A percentile compares a stretch with the other conserved stretches of the same genome.
Conservation (phyloP, 78 protist genomes). For the Monocercomonoides exilis region DNA sequence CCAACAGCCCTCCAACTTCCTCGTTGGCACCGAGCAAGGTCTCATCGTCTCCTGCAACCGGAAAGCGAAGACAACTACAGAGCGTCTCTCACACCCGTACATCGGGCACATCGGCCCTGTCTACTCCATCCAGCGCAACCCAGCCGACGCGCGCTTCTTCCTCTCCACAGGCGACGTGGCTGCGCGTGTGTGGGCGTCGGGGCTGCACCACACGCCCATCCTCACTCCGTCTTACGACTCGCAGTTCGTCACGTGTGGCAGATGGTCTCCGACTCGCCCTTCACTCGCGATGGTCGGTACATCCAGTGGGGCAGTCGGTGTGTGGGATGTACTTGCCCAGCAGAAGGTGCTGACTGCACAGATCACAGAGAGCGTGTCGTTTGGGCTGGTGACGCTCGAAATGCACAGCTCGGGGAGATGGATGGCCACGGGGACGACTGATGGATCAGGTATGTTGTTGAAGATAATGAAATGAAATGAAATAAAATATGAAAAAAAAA, state of each 20-base stretch:
- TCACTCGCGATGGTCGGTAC: slow-evolving; percentile 51
- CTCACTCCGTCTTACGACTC: slow-evolving; percentile 44
- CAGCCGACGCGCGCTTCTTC: slow-evolving; percentile 50
- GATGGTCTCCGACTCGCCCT: slow-evolving; percentile 64
- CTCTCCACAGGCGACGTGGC: slow-evolving; percentile 73
- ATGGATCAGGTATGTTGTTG: background rate
- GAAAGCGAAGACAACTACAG: slow-evolving; percentile 47
- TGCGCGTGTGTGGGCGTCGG: background rate
- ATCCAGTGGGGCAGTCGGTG: slow-evolving; percentile 62
- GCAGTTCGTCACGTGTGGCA: slow-evolving; percentile 51
- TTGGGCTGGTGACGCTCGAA: background rate
- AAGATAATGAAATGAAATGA: too few relatives aligned
- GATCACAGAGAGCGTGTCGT: background rate
- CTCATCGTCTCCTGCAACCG: slow-evolving; percentile 44
- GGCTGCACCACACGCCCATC: slow-evolving; percentile 19
- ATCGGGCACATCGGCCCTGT: slow-evolving; percentile 74
- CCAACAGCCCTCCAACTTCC: slow-evolving; percentile 50
- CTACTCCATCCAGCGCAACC: slow-evolving; percentile 53
- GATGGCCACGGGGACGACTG: background rate
- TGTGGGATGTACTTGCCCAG: slow-evolving; percentile 61
- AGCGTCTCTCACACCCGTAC: slow-evolving; percentile 45
- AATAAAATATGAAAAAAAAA: too few relatives aligned
- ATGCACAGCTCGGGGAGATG: background rate
- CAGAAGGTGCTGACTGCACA: slow-evolving; percentile 35
- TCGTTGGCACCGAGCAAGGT: slow-evolving; percentile 76